These are phyloP conservation scores for Penicillium sp. DNA, from an alignment of 2,329 filamentous ascomycete species.

Conservation along the genomic window DNA sequence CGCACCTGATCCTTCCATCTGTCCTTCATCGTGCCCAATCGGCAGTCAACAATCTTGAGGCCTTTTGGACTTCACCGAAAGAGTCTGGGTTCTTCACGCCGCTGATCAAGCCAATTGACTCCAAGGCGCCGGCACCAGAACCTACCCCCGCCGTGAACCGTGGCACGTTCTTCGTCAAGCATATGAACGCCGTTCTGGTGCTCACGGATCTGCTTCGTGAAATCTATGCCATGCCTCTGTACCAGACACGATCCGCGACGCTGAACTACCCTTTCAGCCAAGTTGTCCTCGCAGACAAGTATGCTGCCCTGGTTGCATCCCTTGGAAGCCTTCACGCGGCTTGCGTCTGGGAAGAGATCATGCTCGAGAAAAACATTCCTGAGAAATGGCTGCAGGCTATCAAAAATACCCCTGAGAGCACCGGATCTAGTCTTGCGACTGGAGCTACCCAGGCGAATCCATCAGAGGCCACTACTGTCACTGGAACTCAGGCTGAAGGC, in stretches of 20 bases:
- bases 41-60: slow-evolving; percentile 68
- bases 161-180: slow-evolving; percentile 78
- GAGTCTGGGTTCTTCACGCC: slow-evolving; percentile 69
- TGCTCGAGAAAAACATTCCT: slow-evolving; percentile 73
- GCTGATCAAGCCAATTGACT: slow-evolving; percentile 53
- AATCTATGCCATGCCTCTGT: slow-evolving; percentile 68
- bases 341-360: slow-evolving; percentile 82
- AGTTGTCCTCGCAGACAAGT: slow-evolving; percentile 84
- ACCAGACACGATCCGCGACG: slow-evolving; percentile 64
- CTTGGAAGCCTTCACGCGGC: slow-evolving; percentile 78
- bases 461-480: slow-evolving; percentile 31
- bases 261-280: slow-evolving; percentile 68
- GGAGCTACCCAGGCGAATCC: slow-evolving; percentile 29
- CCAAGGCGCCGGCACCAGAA: slow-evolving; percentile 24
- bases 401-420: slow-evolving; percentile 45
- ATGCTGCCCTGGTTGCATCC: slow-evolving; percentile 71
- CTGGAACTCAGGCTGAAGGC: slow-evolving; percentile 33
- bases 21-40: slow-evolving; percentile 74
- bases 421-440: slow-evolving; percentile 48
- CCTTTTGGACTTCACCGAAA: slow-evolving; percentile 62
- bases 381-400: slow-evolving; percentile 57
- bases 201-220: slow-evolving; percentile 75
- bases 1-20: slow-evolving; percentile 79
- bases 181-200: slow-evolving; percentile 74
- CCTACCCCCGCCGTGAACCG: slow-evolving; percentile 51